Percentiles rank a stretch among this genome's conserved stretches.
These are phyloP conservation scores for Fusarium sp. DNA, from an alignment of 2,329 filamentous ascomycete genomes.

Conservation along the genomic window DNA sequence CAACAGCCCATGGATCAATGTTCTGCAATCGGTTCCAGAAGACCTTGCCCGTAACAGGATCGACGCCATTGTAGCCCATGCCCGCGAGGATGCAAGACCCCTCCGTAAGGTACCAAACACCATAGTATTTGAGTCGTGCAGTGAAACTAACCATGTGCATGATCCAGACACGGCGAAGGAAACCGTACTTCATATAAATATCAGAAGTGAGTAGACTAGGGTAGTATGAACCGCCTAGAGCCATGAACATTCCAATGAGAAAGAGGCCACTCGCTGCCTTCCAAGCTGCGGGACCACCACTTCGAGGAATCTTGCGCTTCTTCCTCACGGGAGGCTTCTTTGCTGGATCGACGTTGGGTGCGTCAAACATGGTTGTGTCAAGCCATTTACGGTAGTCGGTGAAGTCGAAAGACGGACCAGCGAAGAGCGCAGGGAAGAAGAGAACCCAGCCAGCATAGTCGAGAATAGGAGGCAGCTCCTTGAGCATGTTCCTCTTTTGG, in stretches of 20 bases:
- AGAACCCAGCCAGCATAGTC: constrained; percentile 91
- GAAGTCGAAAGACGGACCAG: constrained; percentile 92
- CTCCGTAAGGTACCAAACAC: constrained; percentile 92
- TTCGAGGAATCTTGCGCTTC: constrained; percentile 91
- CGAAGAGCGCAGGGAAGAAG: constrained; percentile 92
- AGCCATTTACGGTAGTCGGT: constrained; percentile 93
- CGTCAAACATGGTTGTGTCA: constrained; percentile 91
- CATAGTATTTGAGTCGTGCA: constrained; percentile 92
- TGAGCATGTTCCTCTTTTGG: constrained; percentile 83
- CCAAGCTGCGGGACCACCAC: constrained; percentile 80
- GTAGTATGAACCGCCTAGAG: constrained; percentile 73
- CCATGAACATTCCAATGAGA: constrained; percentile 83
- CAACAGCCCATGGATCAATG: constrained; percentile 84
- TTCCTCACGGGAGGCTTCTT: constrained; percentile 87
- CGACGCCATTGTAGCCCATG: constrained; percentile 92
- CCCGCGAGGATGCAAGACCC: constrained; percentile 93
- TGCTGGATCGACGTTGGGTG: constrained; percentile 80
- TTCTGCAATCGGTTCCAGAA: constrained; percentile 91
- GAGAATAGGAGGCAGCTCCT: constrained; percentile 75
- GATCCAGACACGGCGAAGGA: constrained; percentile 77
- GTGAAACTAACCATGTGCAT: constrained; percentile 86
- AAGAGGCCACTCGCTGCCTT: constrained; percentile 77
- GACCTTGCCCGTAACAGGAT: constrained; percentile 82
- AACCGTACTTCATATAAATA: constrained; percentile 70
- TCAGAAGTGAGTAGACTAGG: constrained; percentile 70